phyloP scores from a whole-genome alignment of 441 rosid genomes.

The Syzygium malaccense region DNA sequence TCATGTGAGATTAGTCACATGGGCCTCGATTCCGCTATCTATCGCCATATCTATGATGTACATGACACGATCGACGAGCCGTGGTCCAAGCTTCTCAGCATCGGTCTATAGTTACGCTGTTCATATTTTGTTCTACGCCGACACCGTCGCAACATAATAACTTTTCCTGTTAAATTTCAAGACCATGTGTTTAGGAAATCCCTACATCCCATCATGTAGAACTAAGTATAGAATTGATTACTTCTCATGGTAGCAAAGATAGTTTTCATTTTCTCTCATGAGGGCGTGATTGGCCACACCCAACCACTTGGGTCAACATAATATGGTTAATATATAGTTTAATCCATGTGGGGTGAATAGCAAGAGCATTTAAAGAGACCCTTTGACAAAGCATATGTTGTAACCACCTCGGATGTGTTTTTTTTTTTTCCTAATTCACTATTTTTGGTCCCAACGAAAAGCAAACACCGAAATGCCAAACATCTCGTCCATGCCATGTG shows the following conservation, averaged over 20 bases:
- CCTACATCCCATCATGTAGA: not conserved
- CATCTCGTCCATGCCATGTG: not conserved
- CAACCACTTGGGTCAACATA: not conserved
- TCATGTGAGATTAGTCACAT: fast-evolving
- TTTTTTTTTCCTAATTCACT: not conserved
- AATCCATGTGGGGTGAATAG: not conserved
- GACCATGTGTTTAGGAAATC: not conserved
- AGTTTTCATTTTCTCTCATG: not conserved
- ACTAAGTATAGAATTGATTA: not conserved
- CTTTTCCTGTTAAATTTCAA: not conserved
- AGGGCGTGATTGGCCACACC: not conserved
- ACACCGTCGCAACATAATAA: not conserved
- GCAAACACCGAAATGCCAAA: not conserved
- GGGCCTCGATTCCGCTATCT: not conserved
- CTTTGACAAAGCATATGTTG: not conserved
- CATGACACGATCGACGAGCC: fast-evolving
- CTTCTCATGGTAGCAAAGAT: not conserved
- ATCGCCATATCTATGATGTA: not conserved
- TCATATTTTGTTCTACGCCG: not conserved
- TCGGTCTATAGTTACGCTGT: not conserved
- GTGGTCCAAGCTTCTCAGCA: not conserved
- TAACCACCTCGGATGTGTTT: not conserved
- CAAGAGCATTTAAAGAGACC: not conserved
- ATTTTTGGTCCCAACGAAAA: not conserved
- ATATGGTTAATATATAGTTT: not conserved